Evolutionary conservation across 306 rosid species (phyloP), one percentile per base, ranked within the genome.

Genomic region (Sicyos baderoa): DNA sequence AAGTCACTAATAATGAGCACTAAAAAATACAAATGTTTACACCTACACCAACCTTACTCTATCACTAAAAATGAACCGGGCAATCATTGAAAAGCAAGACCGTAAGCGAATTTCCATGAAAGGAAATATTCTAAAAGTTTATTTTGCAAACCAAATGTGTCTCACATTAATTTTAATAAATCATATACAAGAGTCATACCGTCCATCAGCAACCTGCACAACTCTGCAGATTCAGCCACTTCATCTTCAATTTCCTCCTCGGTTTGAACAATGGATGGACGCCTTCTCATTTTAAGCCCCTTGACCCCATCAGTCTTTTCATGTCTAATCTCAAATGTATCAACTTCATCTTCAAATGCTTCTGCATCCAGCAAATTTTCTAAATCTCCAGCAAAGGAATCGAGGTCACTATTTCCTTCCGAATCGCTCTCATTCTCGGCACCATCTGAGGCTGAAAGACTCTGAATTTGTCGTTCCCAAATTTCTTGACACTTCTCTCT

Each of bases 301-400:
- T 88, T 89, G 72, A 88, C 95, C 52, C 95, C 83, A 68, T 92
- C 98, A 58, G 76, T 82, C 79, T 87, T 93, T 70, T 93, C 97
- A 74, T 86, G 84, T 67, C 86, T 83, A 64, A 86, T 72, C 74
- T 82, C 92, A 75, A 79, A 71, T 54, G 84, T 83, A 74, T 87
- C 95, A 60, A 83, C 91, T 37, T 82, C 96, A 74, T 89, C 96
- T 81, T 93, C 96, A 82, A 74, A 86, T 82, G 87, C 98, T 83
- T 89, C 98, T 52, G 96, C 96, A 82, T 93, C 98, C 76, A 93
- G 98, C 71, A 93, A 84, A 80, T 89, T 93, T 79, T 93, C 98
- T 59, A 93, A 83, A 83, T 93, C 98, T 58, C 98, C 98, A 54
- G 98, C 97, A 86, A 89, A 93, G 68, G 97, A 93, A 85, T 93